These are phyloP conservation scores for Aspergillus caelatus DNA, from an alignment of 2,329 filamentous ascomycete genomes.

Conservation along the genomic window DNA sequence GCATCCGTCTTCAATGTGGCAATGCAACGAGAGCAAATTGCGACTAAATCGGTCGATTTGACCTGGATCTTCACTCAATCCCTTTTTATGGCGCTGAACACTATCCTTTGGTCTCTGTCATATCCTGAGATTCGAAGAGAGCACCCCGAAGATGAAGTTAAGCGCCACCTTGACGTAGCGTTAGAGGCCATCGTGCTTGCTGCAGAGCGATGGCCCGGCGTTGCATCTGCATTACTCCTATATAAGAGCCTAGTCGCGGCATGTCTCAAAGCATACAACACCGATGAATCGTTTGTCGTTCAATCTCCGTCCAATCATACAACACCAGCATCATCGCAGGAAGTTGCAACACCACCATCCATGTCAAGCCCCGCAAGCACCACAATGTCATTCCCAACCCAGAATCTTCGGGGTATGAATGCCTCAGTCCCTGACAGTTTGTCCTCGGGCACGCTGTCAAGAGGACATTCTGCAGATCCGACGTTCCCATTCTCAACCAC, in stretches of 20 bases:
- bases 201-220: constrained; percentile 88
- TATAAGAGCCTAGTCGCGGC: constrained; percentile 85
- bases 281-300: constrained; percentile 55
- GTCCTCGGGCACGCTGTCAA: constrained; percentile 36
- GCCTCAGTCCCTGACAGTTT: constrained; percentile 31
- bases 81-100: constrained; percentile 90
- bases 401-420: constrained; percentile 32
- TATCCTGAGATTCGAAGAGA: constrained; percentile 78
- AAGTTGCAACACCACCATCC: constrained; percentile 41
- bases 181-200: constrained; percentile 79
- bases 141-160: constrained; percentile 74
- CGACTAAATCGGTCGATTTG: constrained; percentile 74
- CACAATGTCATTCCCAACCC: constrained; percentile 39
- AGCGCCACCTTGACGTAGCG: constrained; percentile 72
- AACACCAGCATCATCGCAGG: constrained; percentile 44
- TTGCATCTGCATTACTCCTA: constrained; percentile 78
- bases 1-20: constrained; percentile 80
- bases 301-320: constrained; percentile 50
- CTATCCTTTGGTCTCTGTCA: constrained; percentile 86
- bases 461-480: constrained; percentile 39
- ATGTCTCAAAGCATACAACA: constrained; percentile 85
- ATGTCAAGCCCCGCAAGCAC: constrained; percentile 46
- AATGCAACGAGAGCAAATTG: constrained; percentile 78
- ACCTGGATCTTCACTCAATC: constrained; percentile 93
- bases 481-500: constrained; percentile 26